Evolutionary conservation across 352 stramenopile species (phyloP).

Genomic region (Globisporangium polare): DNA sequence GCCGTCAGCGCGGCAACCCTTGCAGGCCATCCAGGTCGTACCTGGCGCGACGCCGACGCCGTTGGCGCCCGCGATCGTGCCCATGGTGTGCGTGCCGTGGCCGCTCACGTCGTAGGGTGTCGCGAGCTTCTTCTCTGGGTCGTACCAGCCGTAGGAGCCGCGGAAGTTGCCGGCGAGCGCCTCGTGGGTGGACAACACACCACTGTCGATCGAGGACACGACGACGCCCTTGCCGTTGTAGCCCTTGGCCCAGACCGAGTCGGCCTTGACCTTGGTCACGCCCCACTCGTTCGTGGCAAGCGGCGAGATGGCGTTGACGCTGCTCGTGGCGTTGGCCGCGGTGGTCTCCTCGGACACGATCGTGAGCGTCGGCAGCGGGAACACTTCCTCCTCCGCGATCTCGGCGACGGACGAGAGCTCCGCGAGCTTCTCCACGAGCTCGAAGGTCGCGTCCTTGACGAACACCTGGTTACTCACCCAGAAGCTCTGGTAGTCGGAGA

Average conservation of each 20-base stretch:
- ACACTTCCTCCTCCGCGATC: conserved; percentile 16
- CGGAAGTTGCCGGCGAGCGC: conserved; percentile 3
- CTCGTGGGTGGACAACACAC: neutral
- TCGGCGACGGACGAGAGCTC: conserved; percentile 12
- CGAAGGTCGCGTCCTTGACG: conserved; percentile 18
- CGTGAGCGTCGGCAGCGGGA: too few species aligned
- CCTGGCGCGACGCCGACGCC: conserved; percentile 44
- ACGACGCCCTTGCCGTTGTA: conserved; percentile 7
- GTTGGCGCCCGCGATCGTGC: conserved; percentile 32
- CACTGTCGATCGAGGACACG: conserved; percentile 9
- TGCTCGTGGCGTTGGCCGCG: too few species aligned
- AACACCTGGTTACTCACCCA: conserved; percentile 28
- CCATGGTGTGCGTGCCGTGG: conserved; percentile 53
- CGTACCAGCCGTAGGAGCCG: conserved; percentile 4
- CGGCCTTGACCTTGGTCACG: conserved; percentile 11
- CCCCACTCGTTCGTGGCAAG: conserved; percentile 18
- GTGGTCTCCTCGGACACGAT: too few species aligned
- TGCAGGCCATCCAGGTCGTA: conserved; percentile 48
- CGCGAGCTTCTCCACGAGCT: conserved; percentile 21
- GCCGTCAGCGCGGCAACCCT: conserved; percentile 26
- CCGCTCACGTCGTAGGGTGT: conserved; percentile 37
- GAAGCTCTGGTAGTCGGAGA: conserved; percentile 8
- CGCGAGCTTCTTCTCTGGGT: conserved; percentile 7
- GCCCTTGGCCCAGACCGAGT: conserved; percentile 19
- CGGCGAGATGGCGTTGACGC: too few species aligned